phyloP scores from a whole-genome alignment of 495 filamentous ascomycete species.

The Lentithecium fluviatile region DNA sequence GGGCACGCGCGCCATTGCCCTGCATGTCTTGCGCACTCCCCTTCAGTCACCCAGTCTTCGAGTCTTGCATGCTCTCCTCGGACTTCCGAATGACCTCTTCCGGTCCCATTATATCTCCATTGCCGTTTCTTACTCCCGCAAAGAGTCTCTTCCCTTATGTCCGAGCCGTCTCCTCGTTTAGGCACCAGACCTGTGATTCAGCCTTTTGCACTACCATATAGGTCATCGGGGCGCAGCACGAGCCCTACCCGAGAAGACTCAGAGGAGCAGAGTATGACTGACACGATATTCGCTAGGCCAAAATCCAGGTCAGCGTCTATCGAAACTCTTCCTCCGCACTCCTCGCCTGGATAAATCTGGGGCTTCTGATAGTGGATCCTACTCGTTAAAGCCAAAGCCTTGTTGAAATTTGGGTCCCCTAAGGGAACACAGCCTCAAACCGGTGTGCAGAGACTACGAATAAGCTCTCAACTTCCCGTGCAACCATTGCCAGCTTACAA shows the following conservation, averaged over 20 bases:
- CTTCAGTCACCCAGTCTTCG: neutral
- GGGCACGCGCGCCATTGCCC: constrained; percentile 13
- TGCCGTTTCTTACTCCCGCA: neutral
- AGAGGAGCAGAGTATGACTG: constrained; percentile 5
- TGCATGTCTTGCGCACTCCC: constrained; percentile 15
- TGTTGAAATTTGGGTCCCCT: too few relatives aligned
- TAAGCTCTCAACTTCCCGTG: neutral
- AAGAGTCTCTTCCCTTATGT: neutral
- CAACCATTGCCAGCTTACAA: neutral
- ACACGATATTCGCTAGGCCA: constrained; percentile 5
- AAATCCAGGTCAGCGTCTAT: constrained; percentile 14
- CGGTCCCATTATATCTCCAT: neutral
- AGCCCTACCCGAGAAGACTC: neutral
- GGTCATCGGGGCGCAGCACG: constrained; percentile 13
- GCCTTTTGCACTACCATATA: constrained; percentile 7
- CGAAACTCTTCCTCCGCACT: neutral
- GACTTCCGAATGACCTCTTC: neutral
- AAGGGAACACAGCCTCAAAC: neutral
- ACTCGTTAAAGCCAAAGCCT: neutral
- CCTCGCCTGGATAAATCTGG: constrained; percentile 1
- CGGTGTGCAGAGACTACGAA: neutral
- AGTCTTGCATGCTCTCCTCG: neutral
- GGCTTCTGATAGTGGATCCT: neutral
- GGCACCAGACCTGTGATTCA: constrained; percentile 19
- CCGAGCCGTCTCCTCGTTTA: constrained; percentile 1